Evolutionary conservation across 495 filamentous ascomycete species (phyloP).

Genomic region (Hypomontagnella monticulosa): DNA sequence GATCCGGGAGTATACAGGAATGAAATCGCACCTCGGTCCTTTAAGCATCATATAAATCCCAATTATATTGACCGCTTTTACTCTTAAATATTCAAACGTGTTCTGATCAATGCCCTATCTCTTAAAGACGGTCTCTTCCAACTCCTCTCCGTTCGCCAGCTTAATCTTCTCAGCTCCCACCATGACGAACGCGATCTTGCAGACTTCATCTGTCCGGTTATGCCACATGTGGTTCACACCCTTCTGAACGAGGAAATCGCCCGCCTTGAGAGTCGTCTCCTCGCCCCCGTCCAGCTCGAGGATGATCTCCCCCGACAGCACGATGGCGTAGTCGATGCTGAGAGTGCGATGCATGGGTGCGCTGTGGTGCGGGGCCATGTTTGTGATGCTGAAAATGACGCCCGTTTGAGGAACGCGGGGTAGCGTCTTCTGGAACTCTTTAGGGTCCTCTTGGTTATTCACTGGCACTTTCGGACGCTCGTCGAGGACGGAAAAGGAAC

Average conservation of each 20-base stretch:
- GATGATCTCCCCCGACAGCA: slow-evolving; percentile 49
- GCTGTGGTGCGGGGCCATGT: slow-evolving; percentile 34
- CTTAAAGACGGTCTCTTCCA: slow-evolving; percentile 40
- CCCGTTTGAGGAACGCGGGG: slow-evolving; percentile 43
- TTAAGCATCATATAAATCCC: slow-evolving; percentile 38
- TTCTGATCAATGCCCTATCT: background rate
- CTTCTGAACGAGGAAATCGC: slow-evolving; percentile 49
- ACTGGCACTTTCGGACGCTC: slow-evolving; percentile 42
- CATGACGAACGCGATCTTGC: slow-evolving; percentile 45
- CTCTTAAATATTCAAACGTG: background rate
- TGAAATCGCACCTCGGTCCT: slow-evolving; percentile 44
- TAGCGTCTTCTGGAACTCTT: slow-evolving; percentile 23
- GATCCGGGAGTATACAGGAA: slow-evolving; percentile 47
- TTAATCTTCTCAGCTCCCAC: slow-evolving; percentile 44
- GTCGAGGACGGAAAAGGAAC: slow-evolving; percentile 45
- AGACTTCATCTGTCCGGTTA: slow-evolving; percentile 45
- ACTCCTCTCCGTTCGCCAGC: slow-evolving; percentile 40
- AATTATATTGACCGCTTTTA: background rate
- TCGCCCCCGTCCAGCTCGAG: slow-evolving; percentile 48
- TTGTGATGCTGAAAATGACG: slow-evolving; percentile 40
- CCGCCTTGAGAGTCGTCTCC: slow-evolving; percentile 44
- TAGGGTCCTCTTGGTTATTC: slow-evolving; percentile 36
- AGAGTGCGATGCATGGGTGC: slow-evolving; percentile 50
- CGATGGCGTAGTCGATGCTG: slow-evolving; percentile 49
- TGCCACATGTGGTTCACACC: slow-evolving; percentile 50